Conservation (phyloP, 78 protist species). For the Dictyostelium capitatum region DNA sequence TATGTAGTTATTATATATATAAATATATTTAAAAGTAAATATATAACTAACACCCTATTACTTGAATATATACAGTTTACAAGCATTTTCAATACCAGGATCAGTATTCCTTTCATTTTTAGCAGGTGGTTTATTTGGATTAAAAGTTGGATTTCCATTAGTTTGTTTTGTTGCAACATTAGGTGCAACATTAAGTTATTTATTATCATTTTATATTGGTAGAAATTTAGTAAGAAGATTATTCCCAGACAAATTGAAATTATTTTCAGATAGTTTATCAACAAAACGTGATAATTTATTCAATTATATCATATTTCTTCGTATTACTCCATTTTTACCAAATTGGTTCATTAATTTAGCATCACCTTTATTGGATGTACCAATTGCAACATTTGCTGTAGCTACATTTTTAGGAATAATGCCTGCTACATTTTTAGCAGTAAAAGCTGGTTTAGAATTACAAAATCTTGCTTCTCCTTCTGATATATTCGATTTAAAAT, state of each 20-base stretch:
- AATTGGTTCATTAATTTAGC: slow-evolving; percentile 89
- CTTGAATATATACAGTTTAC: slow-evolving; percentile 80
- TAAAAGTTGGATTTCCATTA: slow-evolving; percentile 81
- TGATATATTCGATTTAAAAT: slow-evolving; percentile 65
- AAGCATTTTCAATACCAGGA: slow-evolving; percentile 87
- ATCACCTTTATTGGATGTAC: slow-evolving; percentile 80
- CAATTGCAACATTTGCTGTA: slow-evolving; percentile 49
- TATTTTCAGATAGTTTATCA: slow-evolving; percentile 34
- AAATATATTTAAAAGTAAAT: too few species aligned
- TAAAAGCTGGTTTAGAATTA: slow-evolving; percentile 81
- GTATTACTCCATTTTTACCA: slow-evolving; percentile 88
- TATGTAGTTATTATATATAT: not conserved
- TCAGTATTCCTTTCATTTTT: slow-evolving; percentile 77
- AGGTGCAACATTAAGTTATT: slow-evolving; percentile 68
- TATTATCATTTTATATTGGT: slow-evolving; percentile 55
- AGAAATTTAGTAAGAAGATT: slow-evolving; percentile 39
- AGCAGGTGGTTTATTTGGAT: slow-evolving; percentile 83
- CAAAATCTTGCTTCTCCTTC: slow-evolving; percentile 55
- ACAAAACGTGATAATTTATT: slow-evolving; percentile 39
- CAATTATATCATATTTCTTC: slow-evolving; percentile 77
- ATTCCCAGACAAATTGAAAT: slow-evolving; percentile 62
- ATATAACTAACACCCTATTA: too few species aligned
- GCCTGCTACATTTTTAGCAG: slow-evolving; percentile 86
- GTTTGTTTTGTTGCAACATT: slow-evolving; percentile 76
- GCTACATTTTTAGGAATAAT: slow-evolving; percentile 85